Base-by-base conservation (phyloP, 768 basidiomycete species). In the Tricholoma matsutake region DNA sequence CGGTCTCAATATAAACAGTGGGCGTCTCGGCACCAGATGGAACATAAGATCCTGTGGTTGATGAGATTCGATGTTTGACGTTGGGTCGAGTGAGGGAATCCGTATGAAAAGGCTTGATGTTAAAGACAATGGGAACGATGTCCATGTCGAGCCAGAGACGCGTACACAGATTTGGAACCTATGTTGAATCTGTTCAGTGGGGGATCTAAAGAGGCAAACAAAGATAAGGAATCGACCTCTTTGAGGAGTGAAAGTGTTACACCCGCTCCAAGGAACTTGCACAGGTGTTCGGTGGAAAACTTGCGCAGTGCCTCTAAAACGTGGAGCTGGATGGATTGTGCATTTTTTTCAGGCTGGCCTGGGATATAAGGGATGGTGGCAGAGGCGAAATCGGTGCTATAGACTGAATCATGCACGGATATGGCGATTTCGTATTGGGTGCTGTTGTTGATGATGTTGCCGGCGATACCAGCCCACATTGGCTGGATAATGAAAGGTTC, bases 381-480 rank as follows among this genome's bases (percentile, higher is more conserved):
- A 20, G 90, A 89, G 18, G 86, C 75, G 67, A 86, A 93, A 72
- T 93, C 91, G 63, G 90, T 90, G 74, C 81, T 86, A 72, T 94
- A 94, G 70, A 92, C 89, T 14, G 88, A 91, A 71, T 94, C 92
- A 69, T 93, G 91, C 53, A 93, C 79, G 59, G 90, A 89, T 69
- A 92, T 79, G 41, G 90, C 87, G 69, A 94, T 75, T 74, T 92
- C 89, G 61, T 82, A 86, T 59, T 81, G 75, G 55, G 80, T 82
- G 59, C 81, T 83, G 68, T 85, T 83, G 69, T 86, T 81, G 69
- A 86, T 71, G 53, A 85, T 70, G 22, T 75, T 76, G 41, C 89
- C 89, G 3, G 90, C 87, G 54, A 92, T 80, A 67, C 89, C 92
- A 62, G 87, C 89, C 91, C 91, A 94, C 91, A 94, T 92, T 20